Evolutionary conservation across 2,329 filamentous ascomycete genomes (phyloP).

Genomic region (Beauveria sp.): DNA sequence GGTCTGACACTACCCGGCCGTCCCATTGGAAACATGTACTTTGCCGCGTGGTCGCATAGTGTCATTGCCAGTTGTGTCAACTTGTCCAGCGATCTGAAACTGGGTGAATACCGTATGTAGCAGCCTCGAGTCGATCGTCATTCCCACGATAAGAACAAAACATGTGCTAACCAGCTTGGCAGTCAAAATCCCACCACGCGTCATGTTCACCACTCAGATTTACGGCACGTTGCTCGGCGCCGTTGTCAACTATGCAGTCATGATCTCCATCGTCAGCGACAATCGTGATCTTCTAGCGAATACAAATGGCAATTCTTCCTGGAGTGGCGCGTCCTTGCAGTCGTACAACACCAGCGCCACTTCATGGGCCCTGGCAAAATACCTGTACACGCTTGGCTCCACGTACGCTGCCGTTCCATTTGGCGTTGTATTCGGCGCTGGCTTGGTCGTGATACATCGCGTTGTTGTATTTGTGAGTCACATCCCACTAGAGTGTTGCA

Average conservation of each 20-base stretch:
- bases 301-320: constrained; percentile 39
- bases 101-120: constrained; percentile 48
- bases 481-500: too few relatives aligned
- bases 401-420: constrained; percentile 41
- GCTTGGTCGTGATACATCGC: constrained; percentile 35
- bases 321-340: constrained; percentile 46
- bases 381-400: constrained; percentile 40
- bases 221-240: constrained; percentile 48
- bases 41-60: constrained; percentile 51
- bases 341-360: constrained; percentile 39
- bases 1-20: constrained; percentile 42
- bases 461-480: constrained; percentile 31
- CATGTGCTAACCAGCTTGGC: constrained; percentile 15
- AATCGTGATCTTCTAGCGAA: constrained; percentile 40
- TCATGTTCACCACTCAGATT: constrained; percentile 49
- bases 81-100: constrained; percentile 46
- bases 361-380: constrained; percentile 43
- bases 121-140: too few relatives aligned
- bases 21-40: constrained; percentile 50
- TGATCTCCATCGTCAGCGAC: constrained; percentile 43
- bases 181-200: constrained; percentile 47
- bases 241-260: constrained; percentile 46
- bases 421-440: constrained; percentile 41
- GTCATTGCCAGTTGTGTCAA: constrained; percentile 43
- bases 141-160: too few relatives aligned